Percentiles rank a stretch among this genome's conserved stretches.
These are phyloP conservation scores for Neovahlkampfia damariscottae DNA, from an alignment of 78 protist species.

Conservation along the genomic window DNA sequence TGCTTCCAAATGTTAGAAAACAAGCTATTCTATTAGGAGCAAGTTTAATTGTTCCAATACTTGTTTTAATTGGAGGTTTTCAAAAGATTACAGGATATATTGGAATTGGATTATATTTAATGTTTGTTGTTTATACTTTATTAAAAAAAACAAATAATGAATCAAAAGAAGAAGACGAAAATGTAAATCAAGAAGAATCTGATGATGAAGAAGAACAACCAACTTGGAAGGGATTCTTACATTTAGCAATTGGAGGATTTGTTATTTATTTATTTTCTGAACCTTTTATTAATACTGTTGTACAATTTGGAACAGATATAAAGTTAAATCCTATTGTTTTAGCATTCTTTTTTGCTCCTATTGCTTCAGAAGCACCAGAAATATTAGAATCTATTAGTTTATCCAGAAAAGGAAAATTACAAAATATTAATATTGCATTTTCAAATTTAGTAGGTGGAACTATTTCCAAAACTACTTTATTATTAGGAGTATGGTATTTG, in stretches of 20 bases:
- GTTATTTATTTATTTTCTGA: constrained; percentile 39
- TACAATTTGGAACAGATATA: constrained; percentile 19
- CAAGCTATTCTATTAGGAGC: constrained; percentile 14
- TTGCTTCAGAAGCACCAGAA: constrained; percentile 61
- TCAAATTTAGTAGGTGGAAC: constrained; percentile 61
- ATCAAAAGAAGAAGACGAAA: background rate
- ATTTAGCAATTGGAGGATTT: constrained; percentile 38
- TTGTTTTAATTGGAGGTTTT: constrained; percentile 25
- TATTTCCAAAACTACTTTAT: constrained; percentile 45
- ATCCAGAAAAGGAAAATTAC: constrained; percentile 48
- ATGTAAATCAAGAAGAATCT: constrained; percentile 33
- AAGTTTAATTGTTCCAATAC: background rate
- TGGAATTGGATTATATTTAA: constrained; percentile 28
- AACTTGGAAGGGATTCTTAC: constrained; percentile 30
- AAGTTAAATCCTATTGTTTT: constrained; percentile 31
- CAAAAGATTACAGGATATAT: constrained; percentile 16
- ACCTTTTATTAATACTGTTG: constrained; percentile 49
- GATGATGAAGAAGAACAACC: constrained; percentile 58
- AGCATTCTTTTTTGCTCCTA: constrained; percentile 59
- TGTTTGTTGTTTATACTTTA: constrained; percentile 32
- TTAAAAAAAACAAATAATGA: background rate
- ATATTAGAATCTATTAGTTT: constrained; percentile 39
- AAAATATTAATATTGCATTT: constrained; percentile 45
- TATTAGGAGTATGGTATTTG: constrained; percentile 40
- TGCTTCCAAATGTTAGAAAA: constrained; percentile 43